Evolutionary conservation across 139 green algal species (phyloP).

Genomic region (Yamagishiella unicocca): DNA sequence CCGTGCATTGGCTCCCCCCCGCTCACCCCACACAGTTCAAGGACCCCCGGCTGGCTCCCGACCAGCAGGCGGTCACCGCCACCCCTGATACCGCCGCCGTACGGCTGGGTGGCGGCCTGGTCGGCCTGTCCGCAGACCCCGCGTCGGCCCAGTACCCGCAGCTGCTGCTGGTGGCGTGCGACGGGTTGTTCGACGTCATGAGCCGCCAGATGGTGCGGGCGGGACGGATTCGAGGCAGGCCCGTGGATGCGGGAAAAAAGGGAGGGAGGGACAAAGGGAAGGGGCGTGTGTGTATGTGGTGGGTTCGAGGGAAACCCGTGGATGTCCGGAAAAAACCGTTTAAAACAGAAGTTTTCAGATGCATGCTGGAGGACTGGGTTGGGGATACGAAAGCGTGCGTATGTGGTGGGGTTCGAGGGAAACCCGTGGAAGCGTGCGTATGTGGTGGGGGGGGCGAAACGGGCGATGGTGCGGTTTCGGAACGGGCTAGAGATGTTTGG

Average conservation of each 20-base stretch:
- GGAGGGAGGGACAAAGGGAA: not conserved
- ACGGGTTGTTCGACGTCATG: slow-evolving; percentile 82
- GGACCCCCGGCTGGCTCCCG: slow-evolving; percentile 58
- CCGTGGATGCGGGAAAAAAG: not conserved
- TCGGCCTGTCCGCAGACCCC: not conserved
- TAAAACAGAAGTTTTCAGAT: too few relatives aligned
- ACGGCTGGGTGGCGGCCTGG: not conserved
- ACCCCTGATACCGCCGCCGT: slow-evolving; percentile 59
- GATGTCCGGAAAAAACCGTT: too few relatives aligned
- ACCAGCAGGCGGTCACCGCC: slow-evolving; percentile 72
- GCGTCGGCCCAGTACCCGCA: slow-evolving; percentile 46
- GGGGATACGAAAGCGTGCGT: too few relatives aligned
- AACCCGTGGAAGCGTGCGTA: too few relatives aligned
- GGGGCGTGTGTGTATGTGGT: too few relatives aligned
- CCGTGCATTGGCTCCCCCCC: too few relatives aligned
- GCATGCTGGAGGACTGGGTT: too few relatives aligned
- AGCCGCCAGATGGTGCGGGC: slow-evolving; percentile 48
- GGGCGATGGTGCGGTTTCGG: not conserved
- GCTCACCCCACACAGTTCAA: slow-evolving; percentile 50
- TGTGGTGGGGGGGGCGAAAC: not conserved
- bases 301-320: too few relatives aligned
- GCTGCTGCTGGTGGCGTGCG: slow-evolving; percentile 78
- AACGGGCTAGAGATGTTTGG: too few relatives aligned
- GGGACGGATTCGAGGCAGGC: not conserved
- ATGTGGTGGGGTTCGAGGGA: too few relatives aligned